These are phyloP conservation scores for Furcasterigmium furcatum DNA, from an alignment of 2,329 filamentous ascomycete genomes.

Conservation along the genomic window DNA sequence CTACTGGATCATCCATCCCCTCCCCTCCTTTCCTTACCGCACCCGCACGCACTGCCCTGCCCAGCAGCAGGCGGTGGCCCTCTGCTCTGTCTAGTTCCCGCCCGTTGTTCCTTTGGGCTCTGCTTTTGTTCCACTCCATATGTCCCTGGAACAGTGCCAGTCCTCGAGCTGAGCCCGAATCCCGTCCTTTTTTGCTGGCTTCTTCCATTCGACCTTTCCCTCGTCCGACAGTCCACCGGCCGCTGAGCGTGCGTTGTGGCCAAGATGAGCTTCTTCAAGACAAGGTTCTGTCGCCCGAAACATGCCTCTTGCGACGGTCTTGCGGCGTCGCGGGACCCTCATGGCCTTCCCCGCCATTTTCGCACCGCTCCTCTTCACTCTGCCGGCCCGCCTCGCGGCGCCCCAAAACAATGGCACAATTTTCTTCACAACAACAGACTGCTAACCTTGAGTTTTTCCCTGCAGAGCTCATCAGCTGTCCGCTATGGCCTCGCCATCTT, in stretches of 20 bases:
- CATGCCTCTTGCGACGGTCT: conserved; percentile 1
- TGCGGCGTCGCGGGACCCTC: conserved; percentile 8
- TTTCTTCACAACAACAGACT: too few relatives aligned
- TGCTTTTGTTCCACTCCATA: conserved; percentile 5
- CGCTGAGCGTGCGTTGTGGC: conserved; percentile 28
- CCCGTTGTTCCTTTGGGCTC: conserved; percentile 8
- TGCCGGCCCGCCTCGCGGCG: background rate
- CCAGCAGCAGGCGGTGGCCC: background rate
- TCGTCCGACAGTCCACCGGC: conserved; percentile 1
- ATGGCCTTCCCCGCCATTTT: conserved; percentile 2
- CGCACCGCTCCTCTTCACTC: conserved; percentile 1
- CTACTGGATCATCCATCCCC: too few relatives aligned
- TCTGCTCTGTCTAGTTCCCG: conserved; percentile 4
- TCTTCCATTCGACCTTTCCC: conserved; percentile 6
- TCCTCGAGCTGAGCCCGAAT: conserved; percentile 4
- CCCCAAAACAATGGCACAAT: background rate
- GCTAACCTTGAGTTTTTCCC: too few relatives aligned
- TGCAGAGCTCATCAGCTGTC: conserved; percentile 53
- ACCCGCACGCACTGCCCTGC: too few relatives aligned
- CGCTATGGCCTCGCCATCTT: conserved; percentile 70
- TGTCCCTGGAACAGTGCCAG: background rate
- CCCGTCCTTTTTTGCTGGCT: conserved; percentile 8
- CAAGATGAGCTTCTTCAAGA: conserved; percentile 41
- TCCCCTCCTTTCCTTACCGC: background rate
- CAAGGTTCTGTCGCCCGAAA: conserved; percentile 27